Conservation (phyloP, 768 basidiomycete species). For the Suillus luteus region DNA sequence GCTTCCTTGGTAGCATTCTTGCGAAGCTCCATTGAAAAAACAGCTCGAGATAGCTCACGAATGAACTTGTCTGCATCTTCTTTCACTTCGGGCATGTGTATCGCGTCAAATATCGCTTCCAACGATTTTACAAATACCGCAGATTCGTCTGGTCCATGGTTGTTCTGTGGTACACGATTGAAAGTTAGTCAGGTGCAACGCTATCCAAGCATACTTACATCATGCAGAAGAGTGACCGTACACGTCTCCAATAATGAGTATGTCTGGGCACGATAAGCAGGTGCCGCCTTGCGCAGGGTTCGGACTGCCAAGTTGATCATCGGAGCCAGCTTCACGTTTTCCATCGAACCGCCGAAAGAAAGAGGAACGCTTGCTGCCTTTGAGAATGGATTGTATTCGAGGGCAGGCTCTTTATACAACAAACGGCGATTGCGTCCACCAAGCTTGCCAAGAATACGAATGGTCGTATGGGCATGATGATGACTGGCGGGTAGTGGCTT, state of each 20-base stretch:
- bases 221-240: conserved; percentile 68
- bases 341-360: conserved; percentile 68
- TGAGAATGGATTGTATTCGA: conserved; percentile 71
- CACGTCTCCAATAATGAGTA: conserved; percentile 73
- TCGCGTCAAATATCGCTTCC: conserved; percentile 77
- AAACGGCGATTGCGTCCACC: conserved; percentile 92
- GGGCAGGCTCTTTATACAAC: conserved; percentile 73
- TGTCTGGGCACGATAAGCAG: conserved; percentile 55
- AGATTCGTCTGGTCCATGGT: conserved; percentile 72
- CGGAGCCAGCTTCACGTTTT: conserved; percentile 67
- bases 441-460: conserved; percentile 94
- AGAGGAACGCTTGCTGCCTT: conserved; percentile 71
- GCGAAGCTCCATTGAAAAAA: conserved; percentile 77
- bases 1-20: conserved; percentile 56
- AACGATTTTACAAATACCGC: conserved; percentile 68
- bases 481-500: conserved; percentile 89
- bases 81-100: conserved; percentile 68
- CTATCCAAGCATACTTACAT: conserved; percentile 51
- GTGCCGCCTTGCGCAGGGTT: conserved; percentile 53
- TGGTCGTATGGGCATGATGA: conserved; percentile 89
- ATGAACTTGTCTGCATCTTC: conserved; percentile 72
- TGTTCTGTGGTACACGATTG: conserved; percentile 48
- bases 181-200: not conserved
- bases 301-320: conserved; percentile 65
- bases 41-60: conserved; percentile 62